Evolutionary conservation across 2,329 filamentous ascomycete species (phyloP).

Genomic region (Curvularia verruculosa): DNA sequence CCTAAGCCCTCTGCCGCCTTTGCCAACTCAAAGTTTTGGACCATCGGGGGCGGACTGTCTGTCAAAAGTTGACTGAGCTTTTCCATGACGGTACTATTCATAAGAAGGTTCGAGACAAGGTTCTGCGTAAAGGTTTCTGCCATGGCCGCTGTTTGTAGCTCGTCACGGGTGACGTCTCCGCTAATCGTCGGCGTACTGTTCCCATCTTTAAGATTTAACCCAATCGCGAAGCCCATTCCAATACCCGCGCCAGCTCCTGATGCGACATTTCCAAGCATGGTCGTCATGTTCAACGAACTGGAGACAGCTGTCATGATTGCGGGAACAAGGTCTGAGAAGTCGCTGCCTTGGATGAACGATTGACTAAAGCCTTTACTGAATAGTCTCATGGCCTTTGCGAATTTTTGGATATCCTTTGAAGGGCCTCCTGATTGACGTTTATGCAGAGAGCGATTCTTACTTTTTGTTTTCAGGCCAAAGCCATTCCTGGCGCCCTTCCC

Average conservation of each 20-base stretch:
- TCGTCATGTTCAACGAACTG: constrained; percentile 14
- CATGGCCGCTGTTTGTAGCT: constrained; percentile 23
- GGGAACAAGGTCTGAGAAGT: constrained; percentile 23
- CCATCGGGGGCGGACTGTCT: constrained; percentile 8
- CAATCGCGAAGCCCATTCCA: constrained; percentile 34
- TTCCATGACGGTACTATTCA: constrained; percentile 29
- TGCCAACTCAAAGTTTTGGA: constrained; percentile 19
- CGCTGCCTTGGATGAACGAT: constrained; percentile 29
- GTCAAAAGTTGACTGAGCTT: constrained; percentile 9
- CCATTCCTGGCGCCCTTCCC: constrained; percentile 37
- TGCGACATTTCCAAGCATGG: constrained; percentile 28
- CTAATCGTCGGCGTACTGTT: constrained; percentile 10
- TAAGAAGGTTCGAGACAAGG: constrained; percentile 29
- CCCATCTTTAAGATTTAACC: constrained; percentile 22
- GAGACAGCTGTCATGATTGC: constrained; percentile 9
- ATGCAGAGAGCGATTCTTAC: background rate
- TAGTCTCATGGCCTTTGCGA: constrained; percentile 25
- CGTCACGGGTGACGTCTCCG: constrained; percentile 14
- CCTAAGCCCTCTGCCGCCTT: constrained; percentile 38
- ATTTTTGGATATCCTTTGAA: constrained; percentile 1
- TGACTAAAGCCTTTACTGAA: constrained; percentile 37
- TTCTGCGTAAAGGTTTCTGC: constrained; percentile 32
- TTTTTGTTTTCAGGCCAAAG: constrained; percentile 21
- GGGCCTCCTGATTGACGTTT: background rate
- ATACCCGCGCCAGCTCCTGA: constrained; percentile 39